These are phyloP conservation scores for Ogataea salicorniae DNA, from an alignment of 805 yeast genomes.

Conservation along the genomic window DNA sequence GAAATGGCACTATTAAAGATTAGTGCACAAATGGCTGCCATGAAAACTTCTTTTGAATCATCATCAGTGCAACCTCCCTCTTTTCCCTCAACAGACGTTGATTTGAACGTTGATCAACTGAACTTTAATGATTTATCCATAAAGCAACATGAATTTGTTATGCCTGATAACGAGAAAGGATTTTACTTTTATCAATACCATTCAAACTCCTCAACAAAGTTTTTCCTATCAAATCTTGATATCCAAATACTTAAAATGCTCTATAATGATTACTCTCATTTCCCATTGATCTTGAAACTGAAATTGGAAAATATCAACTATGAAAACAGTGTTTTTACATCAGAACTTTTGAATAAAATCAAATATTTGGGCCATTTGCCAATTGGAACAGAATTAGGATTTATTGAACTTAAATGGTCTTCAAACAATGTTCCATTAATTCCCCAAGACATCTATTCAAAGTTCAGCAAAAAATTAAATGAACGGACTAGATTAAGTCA, in stretches of 20 bases:
- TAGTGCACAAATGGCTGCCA: constrained; percentile 36
- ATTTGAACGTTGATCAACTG: constrained; percentile 7
- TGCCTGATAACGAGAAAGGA: constrained; percentile 33
- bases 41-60: constrained; percentile 31
- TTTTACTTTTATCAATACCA: constrained; percentile 70
- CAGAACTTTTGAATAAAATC: constrained; percentile 50
- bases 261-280: constrained; percentile 54
- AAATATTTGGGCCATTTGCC: constrained; percentile 83
- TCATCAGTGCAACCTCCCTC: not conserved
- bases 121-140: constrained; percentile 15
- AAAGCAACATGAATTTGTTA: constrained; percentile 11
- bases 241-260: constrained; percentile 61
- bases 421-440: constrained; percentile 24
- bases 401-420: constrained; percentile 82
- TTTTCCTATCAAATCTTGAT: constrained; percentile 74
- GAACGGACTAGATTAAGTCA: constrained; percentile 50
- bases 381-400: constrained; percentile 75
- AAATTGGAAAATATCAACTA: constrained; percentile 65
- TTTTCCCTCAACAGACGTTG: constrained; percentile 1
- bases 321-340: constrained; percentile 51
- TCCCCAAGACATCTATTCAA: constrained; percentile 38
- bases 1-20: constrained; percentile 53
- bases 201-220: constrained; percentile 60
- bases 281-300: constrained; percentile 63
- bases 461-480: constrained; percentile 49